Evolutionary conservation across 1,284 basidiomycete genomes (phyloP), one percentile per base, ranked within the genome.

Genomic region (Apiotrichum domesticum): DNA sequence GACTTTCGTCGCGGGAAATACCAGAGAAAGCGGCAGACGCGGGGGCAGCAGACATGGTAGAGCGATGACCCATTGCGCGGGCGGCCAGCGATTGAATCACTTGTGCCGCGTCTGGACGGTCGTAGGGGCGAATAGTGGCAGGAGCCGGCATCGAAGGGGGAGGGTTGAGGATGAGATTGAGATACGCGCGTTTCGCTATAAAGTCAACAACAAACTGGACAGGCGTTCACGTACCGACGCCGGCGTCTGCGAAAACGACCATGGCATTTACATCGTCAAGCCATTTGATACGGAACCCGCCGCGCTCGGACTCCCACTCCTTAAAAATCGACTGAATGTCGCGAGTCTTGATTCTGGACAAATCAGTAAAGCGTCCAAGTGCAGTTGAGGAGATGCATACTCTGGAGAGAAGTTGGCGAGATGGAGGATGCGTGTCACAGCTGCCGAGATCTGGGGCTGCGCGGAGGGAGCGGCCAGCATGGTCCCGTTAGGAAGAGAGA

Each of bases 231-330:
- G 64, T 58, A 81, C 80, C 80, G 32, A 77, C 69, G 35, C 70
- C 69, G 9, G 82, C 72, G 62, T 83, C 81, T 44, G 85, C 84
- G 74, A 99, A 99, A 62, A 99, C 93, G 70, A 98, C 87, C 70
- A 96, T 80, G 45, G 95, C 88, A 70, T 89, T 94, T 47, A 90
- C 93, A 76, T 99, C 95, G 77, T 99, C 92, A 66, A 87, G 84
- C 95, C 95, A 99, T 77, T 98, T 98, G 77, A 99, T 96, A 81
- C 93, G 91, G 81, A 96, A 97, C 15, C 94, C 95, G 41, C 93
- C 93, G 58, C 82, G 85, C 47, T 86, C 81, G 59, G 80, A 83
- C 68, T 97, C 93, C 84, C 88, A 98, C 45, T 93, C 90, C 52
- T 85, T 81, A 75, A 98, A 97, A 43, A 92, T 87, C 52, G 82